Conservation (phyloP, 768 basidiomycete species). For the Lactifluus volemus region DNA sequence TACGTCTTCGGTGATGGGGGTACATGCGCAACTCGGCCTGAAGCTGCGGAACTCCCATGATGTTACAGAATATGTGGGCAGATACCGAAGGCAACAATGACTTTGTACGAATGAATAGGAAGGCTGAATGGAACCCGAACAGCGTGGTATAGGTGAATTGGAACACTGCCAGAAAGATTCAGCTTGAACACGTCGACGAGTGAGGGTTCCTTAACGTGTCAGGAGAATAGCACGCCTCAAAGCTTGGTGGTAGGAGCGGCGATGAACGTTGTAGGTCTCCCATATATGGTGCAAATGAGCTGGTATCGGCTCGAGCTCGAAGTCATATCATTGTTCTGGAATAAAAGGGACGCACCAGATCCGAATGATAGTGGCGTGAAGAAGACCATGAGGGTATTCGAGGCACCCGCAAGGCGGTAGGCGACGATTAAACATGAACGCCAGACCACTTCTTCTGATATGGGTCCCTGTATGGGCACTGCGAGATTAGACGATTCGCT, state of each 20-base stretch:
- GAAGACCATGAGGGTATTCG: slow-evolving; percentile 56
- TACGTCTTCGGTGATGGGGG: slow-evolving; percentile 44
- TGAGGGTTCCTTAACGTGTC: slow-evolving; percentile 35
- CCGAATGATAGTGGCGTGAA: slow-evolving; percentile 83
- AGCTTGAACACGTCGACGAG: neutral
- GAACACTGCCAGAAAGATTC: slow-evolving; percentile 45
- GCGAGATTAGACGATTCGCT: neutral
- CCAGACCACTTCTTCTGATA: slow-evolving; percentile 92
- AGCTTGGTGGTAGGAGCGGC: slow-evolving; percentile 51
- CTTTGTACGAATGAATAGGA: slow-evolving; percentile 77
- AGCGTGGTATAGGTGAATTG: slow-evolving; percentile 87
- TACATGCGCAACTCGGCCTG: slow-evolving; percentile 44
- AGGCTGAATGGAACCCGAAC: slow-evolving; percentile 81
- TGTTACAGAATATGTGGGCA: slow-evolving; percentile 88
- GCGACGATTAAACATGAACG: slow-evolving; percentile 73
- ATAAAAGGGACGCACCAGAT: slow-evolving; percentile 44
- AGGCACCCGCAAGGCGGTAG: slow-evolving; percentile 57
- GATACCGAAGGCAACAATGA: slow-evolving; percentile 70
- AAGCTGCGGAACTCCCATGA: slow-evolving; percentile 83
- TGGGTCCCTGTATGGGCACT: slow-evolving; percentile 54
- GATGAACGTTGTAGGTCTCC: slow-evolving; percentile 73
- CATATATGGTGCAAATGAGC: slow-evolving; percentile 92
- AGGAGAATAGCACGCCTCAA: slow-evolving; percentile 49
- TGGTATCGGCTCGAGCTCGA: slow-evolving; percentile 24
- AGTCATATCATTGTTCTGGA: neutral